A percentile compares a stretch with the other conserved stretches of the same genome.
These are phyloP conservation scores for Theileria luwenshuni DNA, from an alignment of 169 alveolate species.

Conservation along the genomic window DNA sequence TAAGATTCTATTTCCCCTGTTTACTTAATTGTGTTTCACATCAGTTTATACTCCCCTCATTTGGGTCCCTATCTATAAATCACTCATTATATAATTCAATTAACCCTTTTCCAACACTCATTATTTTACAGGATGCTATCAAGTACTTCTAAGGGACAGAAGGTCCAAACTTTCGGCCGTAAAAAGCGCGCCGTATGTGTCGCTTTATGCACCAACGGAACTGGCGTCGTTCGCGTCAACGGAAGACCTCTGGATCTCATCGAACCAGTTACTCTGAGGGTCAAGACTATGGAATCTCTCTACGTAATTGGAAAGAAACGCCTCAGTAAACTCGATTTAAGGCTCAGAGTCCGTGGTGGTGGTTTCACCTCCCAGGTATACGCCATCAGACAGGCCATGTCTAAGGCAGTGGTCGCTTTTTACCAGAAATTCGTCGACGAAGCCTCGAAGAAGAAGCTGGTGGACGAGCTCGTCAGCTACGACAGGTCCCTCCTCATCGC, in stretches of 20 bases:
- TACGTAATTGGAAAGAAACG: conserved; percentile 93
- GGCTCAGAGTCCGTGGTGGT: conserved; percentile 98
- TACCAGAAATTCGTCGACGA: conserved; percentile 96
- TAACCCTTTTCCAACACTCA: background rate
- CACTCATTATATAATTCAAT: background rate
- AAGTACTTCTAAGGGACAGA: conserved; percentile 59
- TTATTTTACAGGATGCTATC: conserved; percentile 12
- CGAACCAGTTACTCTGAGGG: conserved; percentile 92
- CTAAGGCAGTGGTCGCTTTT: conserved; percentile 98
- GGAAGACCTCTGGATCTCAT: conserved; percentile 94
- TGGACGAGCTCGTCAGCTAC: conserved; percentile 94
- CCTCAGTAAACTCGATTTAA: conserved; percentile 91
- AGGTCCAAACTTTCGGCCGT: conserved; percentile 97
- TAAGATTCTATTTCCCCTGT: background rate
- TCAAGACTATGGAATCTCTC: conserved; percentile 97
- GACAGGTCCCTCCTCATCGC: conserved; percentile 98
- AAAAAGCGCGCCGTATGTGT: conserved; percentile 98
- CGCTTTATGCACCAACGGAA: conserved; percentile 92
- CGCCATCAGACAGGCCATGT: conserved; percentile 96
- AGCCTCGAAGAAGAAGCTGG: conserved; percentile 91
- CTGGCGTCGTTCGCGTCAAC: conserved; percentile 94
- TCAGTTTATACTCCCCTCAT: background rate
- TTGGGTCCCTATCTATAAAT: background rate
- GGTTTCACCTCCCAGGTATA: conserved; percentile 97
- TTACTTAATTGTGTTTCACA: conserved; percentile 2